phyloP scores from a whole-genome alignment of 352 stramenopile species.

The Phytopythium montanum region DNA sequence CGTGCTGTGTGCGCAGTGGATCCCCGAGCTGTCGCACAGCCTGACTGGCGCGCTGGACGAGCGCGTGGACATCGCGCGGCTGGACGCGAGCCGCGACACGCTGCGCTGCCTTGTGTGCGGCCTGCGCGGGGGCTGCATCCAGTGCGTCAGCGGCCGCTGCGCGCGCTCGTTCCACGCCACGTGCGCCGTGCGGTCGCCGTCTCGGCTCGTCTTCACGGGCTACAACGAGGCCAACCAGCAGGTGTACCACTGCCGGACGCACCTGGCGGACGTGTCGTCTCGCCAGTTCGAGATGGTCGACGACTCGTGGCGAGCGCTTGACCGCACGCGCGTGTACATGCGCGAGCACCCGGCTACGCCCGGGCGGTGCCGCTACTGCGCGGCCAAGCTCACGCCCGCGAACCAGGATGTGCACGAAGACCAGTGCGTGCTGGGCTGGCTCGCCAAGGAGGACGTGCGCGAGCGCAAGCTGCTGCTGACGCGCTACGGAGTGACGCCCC shows the following conservation, averaged over 20 bases:
- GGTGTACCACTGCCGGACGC: constrained; percentile 80
- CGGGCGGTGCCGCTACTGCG: constrained; percentile 61
- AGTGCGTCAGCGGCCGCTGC: constrained; percentile 84
- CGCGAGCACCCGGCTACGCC: constrained; percentile 16
- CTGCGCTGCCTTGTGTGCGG: constrained; percentile 83
- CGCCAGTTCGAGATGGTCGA: constrained; percentile 70
- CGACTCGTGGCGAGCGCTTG: constrained; percentile 40
- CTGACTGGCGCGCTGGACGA: constrained; percentile 53
- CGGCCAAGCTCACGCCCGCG: constrained; percentile 33
- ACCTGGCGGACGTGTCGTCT: constrained; percentile 58
- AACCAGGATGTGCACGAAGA: constrained; percentile 51
- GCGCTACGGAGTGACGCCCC: constrained; percentile 24
- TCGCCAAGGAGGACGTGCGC: constrained; percentile 39
- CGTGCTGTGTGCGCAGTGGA: constrained; percentile 84
- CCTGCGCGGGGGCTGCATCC: constrained; percentile 80
- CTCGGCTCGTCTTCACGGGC: constrained; percentile 72
- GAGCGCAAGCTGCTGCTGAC: constrained; percentile 36
- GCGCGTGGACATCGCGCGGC: constrained; percentile 50
- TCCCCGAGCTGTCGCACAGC: constrained; percentile 82
- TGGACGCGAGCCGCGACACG: constrained; percentile 65
- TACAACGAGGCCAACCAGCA: constrained; percentile 77
- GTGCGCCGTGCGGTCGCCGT: constrained; percentile 73
- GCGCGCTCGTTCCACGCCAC: constrained; percentile 79
- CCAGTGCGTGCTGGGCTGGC: constrained; percentile 57
- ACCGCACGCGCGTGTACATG: constrained; percentile 22